Percentiles rank a stretch among this genome's conserved stretches.
phyloP scores from a whole-genome alignment of 768 basidiomycete genomes.

The Leccinum sublutescens region DNA sequence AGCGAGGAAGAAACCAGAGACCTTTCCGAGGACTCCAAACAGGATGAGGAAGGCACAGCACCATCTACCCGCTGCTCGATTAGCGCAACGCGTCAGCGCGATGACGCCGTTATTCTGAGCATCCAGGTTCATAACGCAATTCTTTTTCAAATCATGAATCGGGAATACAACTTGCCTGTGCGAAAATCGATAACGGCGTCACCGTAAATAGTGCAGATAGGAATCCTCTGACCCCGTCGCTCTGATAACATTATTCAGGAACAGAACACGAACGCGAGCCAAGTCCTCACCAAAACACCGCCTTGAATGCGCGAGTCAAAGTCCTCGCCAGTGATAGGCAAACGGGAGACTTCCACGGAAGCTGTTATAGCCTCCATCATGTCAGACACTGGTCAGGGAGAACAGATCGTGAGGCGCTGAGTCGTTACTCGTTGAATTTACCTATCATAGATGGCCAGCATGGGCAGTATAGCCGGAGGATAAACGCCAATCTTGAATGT shows the following conservation, averaged over 20 bases:
- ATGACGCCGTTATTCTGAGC: too few relatives aligned
- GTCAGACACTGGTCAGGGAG: constrained; percentile 48
- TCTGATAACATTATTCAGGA: background rate
- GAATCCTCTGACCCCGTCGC: too few relatives aligned
- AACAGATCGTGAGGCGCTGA: background rate
- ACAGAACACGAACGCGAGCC: background rate
- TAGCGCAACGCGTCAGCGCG: too few relatives aligned
- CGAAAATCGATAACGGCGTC: too few relatives aligned
- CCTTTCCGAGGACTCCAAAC: too few relatives aligned
- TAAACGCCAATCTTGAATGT: constrained; percentile 77
- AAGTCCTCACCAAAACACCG: constrained; percentile 57
- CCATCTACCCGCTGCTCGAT: too few relatives aligned
- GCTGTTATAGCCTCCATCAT: constrained; percentile 87
- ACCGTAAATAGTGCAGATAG: too few relatives aligned
- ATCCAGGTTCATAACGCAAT: too few relatives aligned
- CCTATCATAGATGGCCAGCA: constrained; percentile 60
- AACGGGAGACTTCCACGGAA: constrained; percentile 75
- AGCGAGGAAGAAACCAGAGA: too few relatives aligned
- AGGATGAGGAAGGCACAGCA: too few relatives aligned
- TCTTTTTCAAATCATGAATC: too few relatives aligned
- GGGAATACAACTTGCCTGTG: too few relatives aligned
- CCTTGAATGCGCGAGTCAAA: constrained; percentile 85
- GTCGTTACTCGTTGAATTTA: constrained; percentile 14
- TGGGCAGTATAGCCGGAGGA: constrained; percentile 62
- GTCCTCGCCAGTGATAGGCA: constrained; percentile 68